Evolutionary conservation across 257 asterid genomes (phyloP), one percentile per base, ranked within the genome.

Genomic region (Rauvolfia tetraphylla): DNA sequence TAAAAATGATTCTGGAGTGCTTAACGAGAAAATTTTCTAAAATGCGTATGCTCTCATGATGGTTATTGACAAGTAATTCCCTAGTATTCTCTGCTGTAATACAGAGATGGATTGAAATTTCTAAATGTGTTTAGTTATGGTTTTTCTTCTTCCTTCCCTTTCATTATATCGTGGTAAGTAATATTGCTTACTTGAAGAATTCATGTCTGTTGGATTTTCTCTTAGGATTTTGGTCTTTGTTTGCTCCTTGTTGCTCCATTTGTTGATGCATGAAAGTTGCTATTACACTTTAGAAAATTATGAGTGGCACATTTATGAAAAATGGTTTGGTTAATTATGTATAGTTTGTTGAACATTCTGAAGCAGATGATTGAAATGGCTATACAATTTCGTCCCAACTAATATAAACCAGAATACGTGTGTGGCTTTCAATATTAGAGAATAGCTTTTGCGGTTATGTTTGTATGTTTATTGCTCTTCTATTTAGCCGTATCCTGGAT

Each of bases 161-260:
- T 33, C 36, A 61, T 44, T 44, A 33, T 42, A 63, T 48, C 25
- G 11, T 74, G 27, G 78, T 74, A 56, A 72, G 10, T 66, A 18
- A 7, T 7, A 66, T 36, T 23, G 31, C 54, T 17, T 18, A 58
- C 46, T 54, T 27, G 57, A 44, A 74, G 17, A 74, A 3, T 34
- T 48, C 29, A 51, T 9, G 7, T 25, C 36, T 59, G 31, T 3
- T 17, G 31, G 39, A 7, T 44, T 27, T 75, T 75, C 22, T 17
- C 11, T 31, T 49, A 14, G 57, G 42, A 33, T 2, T 46, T 20
- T 53, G 51, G 68, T 66, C 69, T 33, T 31, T 36, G n/a, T 76
- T 76, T 39, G 51, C 41, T 17, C 14, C 25, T 27, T 39, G 51
- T 58, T 39, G 65, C 7, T 74, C 58, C 51, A 27, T 75, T 42